These are phyloP conservation scores for Lippia alba DNA, from an alignment of 305 asterid species.

Conservation along the genomic window DNA sequence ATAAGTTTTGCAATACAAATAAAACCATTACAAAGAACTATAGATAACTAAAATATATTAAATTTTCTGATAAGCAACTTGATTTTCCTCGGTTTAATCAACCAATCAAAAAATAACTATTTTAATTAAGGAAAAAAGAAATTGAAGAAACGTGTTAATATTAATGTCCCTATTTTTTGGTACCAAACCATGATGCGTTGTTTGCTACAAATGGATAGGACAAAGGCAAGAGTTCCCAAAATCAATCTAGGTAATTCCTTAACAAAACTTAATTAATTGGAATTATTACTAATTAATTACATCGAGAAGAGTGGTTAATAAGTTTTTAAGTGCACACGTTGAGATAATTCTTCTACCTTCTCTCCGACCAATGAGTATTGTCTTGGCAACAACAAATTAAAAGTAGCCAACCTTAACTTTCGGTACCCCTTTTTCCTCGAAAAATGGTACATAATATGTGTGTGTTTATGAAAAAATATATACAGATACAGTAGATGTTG, in stretches of 20 bases:
- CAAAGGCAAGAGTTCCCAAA: slow-evolving; percentile 4
- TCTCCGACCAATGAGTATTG: slow-evolving; percentile 14
- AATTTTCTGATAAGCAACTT: too few species aligned
- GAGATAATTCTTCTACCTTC: slow-evolving; percentile 27
- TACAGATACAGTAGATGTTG: too few species aligned
- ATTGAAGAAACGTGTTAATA: not conserved
- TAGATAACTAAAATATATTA: too few species aligned
- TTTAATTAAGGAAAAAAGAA: not conserved
- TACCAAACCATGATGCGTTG: not conserved
- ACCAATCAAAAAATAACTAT: too few species aligned
- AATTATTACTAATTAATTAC: slow-evolving; percentile 1
- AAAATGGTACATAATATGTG: too few species aligned
- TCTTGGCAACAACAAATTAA: slow-evolving; percentile 14
- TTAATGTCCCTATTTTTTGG: not conserved
- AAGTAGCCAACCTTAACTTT: slow-evolving; percentile 21
- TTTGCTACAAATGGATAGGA: not conserved
- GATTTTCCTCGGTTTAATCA: too few species aligned
- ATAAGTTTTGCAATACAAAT: too few species aligned
- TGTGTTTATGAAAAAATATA: too few species aligned
- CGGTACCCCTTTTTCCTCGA: slow-evolving; percentile 8
- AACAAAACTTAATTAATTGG: not conserved
- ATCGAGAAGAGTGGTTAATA: not conserved
- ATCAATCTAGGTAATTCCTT: not conserved
- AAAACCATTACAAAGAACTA: too few species aligned
- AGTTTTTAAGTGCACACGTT: slow-evolving; percentile 16